These are phyloP conservation scores for Eremomyces bilateralis DNA, from an alignment of 495 filamentous ascomycete genomes.

Conservation along the genomic window DNA sequence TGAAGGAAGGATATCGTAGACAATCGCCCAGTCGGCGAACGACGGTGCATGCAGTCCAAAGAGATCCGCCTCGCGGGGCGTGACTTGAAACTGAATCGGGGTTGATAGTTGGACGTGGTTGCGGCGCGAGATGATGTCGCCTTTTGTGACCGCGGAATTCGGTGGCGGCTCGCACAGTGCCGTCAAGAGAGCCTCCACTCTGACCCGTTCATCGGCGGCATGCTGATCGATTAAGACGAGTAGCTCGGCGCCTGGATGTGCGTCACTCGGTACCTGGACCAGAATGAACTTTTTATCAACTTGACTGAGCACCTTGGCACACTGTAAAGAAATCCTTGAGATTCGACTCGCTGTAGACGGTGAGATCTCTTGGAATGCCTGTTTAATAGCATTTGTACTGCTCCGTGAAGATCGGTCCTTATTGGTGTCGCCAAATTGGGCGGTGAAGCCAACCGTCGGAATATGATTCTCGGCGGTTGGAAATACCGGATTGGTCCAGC, in stretches of 20 bases:
- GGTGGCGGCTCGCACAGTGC: slow-evolving; percentile 22
- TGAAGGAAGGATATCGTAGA: slow-evolving; percentile 24
- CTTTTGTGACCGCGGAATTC: too few relatives aligned
- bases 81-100: slow-evolving; percentile 38
- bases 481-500: slow-evolving; percentile 46
- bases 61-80: slow-evolving; percentile 31
- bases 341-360: slow-evolving; percentile 29
- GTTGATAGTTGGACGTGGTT: slow-evolving; percentile 20
- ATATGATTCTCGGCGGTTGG: slow-evolving; percentile 29
- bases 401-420: slow-evolving; percentile 4
- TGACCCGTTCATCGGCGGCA: slow-evolving; percentile 75
- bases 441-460: slow-evolving; percentile 17
- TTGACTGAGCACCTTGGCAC: slow-evolving; percentile 50
- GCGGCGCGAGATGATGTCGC: too few relatives aligned
- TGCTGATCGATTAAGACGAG: slow-evolving; percentile 84
- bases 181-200: slow-evolving; percentile 46
- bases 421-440: too few relatives aligned
- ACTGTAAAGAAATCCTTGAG: slow-evolving; percentile 38
- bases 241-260: slow-evolving; percentile 8
- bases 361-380: slow-evolving; percentile 14
- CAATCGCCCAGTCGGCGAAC: slow-evolving; percentile 53
- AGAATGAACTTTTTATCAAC: slow-evolving; percentile 85
- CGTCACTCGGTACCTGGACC: slow-evolving; percentile 25
- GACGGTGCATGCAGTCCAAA: slow-evolving; percentile 30
- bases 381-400: slow-evolving; percentile 11